phyloP scores from a whole-genome alignment of 2,329 filamentous ascomycete species.

The Piedraia hortae region DNA sequence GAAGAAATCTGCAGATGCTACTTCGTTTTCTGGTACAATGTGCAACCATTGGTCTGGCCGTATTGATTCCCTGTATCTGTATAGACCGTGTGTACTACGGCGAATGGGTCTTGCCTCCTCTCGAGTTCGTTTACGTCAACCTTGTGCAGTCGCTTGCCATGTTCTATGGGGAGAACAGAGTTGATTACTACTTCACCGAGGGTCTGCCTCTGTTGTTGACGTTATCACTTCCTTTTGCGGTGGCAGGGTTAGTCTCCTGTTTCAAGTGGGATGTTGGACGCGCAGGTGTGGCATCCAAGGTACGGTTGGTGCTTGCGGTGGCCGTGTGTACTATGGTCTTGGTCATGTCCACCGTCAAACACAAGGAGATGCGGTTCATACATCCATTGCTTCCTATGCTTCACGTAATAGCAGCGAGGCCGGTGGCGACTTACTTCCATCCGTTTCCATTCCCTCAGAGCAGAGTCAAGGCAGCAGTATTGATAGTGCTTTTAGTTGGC shows the following conservation, averaged over 20 bases:
- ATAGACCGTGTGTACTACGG: slow-evolving; percentile 60
- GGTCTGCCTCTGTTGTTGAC: slow-evolving; percentile 69
- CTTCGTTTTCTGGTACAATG: slow-evolving; percentile 3
- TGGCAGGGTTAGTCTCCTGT: slow-evolving; percentile 27
- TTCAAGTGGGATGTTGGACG: no score
- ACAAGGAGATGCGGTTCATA: slow-evolving; percentile 95
- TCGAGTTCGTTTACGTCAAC: slow-evolving; percentile 77
- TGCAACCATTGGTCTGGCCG: slow-evolving; percentile 17
- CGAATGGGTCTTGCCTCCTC: slow-evolving; percentile 64
- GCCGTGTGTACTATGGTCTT: slow-evolving; percentile 29
- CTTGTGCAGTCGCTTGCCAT: slow-evolving; percentile 62
- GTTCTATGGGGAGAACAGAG: slow-evolving; percentile 75
- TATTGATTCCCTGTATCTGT: slow-evolving; percentile 34
- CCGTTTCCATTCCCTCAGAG: slow-evolving; percentile 7
- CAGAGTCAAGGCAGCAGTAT: slow-evolving; percentile 22
- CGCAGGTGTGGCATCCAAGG: slow-evolving; percentile 2
- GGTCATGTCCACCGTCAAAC: slow-evolving; percentile 50
- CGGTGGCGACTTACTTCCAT: slow-evolving; percentile 36
- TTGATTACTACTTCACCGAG: slow-evolving; percentile 83
- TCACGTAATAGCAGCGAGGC: slow-evolving; percentile 48
- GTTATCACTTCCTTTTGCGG: slow-evolving; percentile 50
- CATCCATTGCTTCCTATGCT: slow-evolving; percentile 76
- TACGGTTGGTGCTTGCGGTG: slow-evolving; percentile 25
- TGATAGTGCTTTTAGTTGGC: slow-evolving; percentile 26
- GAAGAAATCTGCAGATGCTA: slow-evolving; percentile 8